A percentile compares a stretch with the other conserved stretches of the same genome.
Evolutionary conservation across 1,284 basidiomycete species (phyloP).

Genomic region (Rhodotorula sp.): DNA sequence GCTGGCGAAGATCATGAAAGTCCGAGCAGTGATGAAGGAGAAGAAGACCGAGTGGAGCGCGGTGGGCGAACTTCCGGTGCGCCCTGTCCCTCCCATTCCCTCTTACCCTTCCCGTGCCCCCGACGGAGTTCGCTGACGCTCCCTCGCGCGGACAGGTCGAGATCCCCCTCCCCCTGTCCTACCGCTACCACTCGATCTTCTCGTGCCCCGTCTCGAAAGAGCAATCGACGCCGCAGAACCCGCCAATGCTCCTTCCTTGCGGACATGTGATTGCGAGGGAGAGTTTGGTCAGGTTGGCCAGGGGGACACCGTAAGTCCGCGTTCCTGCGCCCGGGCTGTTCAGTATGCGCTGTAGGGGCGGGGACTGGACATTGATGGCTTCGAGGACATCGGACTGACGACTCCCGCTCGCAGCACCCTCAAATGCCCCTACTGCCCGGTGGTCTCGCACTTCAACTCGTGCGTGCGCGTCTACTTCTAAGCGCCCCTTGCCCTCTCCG

Average conservation of each 20-base stretch:
- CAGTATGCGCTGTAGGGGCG: too few species aligned
- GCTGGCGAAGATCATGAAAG: conserved; percentile 50
- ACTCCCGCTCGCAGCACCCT: conserved; percentile 58
- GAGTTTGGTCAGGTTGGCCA: conserved; percentile 78
- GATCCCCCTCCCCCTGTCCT: conserved; percentile 72
- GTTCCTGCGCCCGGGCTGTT: too few species aligned
- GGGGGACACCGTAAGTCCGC: conserved; percentile 71
- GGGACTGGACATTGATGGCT: too few species aligned
- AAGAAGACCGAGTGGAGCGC: conserved; percentile 51
- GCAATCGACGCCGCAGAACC: conserved; percentile 77
- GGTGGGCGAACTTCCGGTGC: conserved; percentile 50
- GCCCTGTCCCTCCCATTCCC: conserved; percentile 12
- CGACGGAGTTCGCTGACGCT: too few species aligned
- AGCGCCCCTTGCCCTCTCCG: too few species aligned
- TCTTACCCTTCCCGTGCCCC: too few species aligned
- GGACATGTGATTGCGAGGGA: conserved; percentile 92
- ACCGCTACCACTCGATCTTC: conserved; percentile 94
- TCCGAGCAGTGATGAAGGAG: conserved; percentile 50
- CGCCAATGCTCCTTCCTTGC: conserved; percentile 95
- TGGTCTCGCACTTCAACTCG: conserved; percentile 60
- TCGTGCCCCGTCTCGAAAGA: conserved; percentile 98
- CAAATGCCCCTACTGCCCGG: conserved; percentile 87
- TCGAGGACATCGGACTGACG: too few species aligned
- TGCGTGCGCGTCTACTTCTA: conserved; percentile 72
- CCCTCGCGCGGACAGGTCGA: conserved; percentile 68